Evolutionary conservation across 164 flowering plant species (phyloP), one percentile per base, ranked within the genome.

Genomic region (Cinnamomum micranthum): DNA sequence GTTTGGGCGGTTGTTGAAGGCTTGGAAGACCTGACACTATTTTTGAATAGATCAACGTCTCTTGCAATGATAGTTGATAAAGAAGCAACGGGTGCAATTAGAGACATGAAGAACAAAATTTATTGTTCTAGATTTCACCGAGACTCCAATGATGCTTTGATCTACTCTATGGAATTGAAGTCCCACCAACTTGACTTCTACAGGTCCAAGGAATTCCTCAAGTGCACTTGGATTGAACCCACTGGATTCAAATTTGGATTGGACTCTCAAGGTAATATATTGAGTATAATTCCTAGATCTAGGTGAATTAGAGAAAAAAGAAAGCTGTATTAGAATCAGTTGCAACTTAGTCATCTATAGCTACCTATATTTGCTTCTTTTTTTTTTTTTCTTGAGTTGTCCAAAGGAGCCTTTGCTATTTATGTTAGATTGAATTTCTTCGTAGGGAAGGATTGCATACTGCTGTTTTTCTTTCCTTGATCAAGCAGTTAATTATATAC

Each of bases 1-100:
- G 27, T 51, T 1, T 74, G 76, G 71, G 52, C 50, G 15, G 20
- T 64, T 50, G 50, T 71, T 17, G 11, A 65, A 47, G 71, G 64
- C 55, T 59, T 76, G 59, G 71, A 65, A 51, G 64, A 64, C 9
- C 65, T 35, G 12, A 31, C 11, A 3, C 71, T 75, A 22, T 75
- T 70, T 19, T 6, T 76, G 4, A 65, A 74, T 17, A 25, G 19
- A 47, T 4, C 50, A 1, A 71, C 78, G 12, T 64, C 74, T 11
- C 33, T 65, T 20, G 74, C 58, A 17, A 63, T 52, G 27, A 47
- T 70, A 6, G 25, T 31, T 31, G 33, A 31, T 31, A 31, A 31
- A 31, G 33, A 31, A 31, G 33, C 4, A 31, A 31, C 33, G 33
- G 33, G 33, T 31, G 33, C 22, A 4, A 52, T 22, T 4, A 9